phyloP scores from a whole-genome alignment of 2,329 filamentous ascomycete species.

The Plectosphaerella plurivora region DNA sequence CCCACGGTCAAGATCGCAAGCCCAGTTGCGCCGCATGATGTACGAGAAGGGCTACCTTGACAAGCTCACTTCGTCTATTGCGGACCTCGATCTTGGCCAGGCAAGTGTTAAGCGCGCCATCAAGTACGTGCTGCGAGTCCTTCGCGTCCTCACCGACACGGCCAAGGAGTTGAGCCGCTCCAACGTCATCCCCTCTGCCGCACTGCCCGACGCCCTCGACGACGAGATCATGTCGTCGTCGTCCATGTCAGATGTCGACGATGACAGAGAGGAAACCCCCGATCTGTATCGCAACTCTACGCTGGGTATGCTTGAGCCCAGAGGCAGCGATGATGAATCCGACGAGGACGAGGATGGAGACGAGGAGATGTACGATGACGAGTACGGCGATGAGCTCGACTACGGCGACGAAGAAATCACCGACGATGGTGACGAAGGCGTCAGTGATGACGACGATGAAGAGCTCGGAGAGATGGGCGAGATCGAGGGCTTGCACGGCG shows the following conservation, averaged over 20 bases:
- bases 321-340: slow-evolving; percentile 75
- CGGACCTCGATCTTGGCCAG: slow-evolving; percentile 93
- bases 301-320: slow-evolving; percentile 86
- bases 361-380: slow-evolving; percentile 90
- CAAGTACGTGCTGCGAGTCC: slow-evolving; percentile 89
- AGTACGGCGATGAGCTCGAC: slow-evolving; percentile 89
- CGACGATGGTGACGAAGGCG: slow-evolving; percentile 75
- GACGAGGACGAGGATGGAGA: slow-evolving; percentile 68
- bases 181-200: slow-evolving; percentile 65
- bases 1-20: slow-evolving; percentile 56
- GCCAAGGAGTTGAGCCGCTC: slow-evolving; percentile 81
- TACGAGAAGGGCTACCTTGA: slow-evolving; percentile 96
- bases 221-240: slow-evolving; percentile 86
- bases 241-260: slow-evolving; percentile 82
- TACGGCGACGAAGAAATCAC: slow-evolving; percentile 78
- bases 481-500: slow-evolving; percentile 69
- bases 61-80: slow-evolving; percentile 84
- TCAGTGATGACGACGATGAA: slow-evolving; percentile 80
- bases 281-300: slow-evolving; percentile 96
- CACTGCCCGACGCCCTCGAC: slow-evolving; percentile 66
- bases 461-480: slow-evolving; percentile 79
- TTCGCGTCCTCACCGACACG: slow-evolving; percentile 82
- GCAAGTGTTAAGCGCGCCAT: slow-evolving; percentile 89
- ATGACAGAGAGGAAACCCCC: slow-evolving; percentile 88
- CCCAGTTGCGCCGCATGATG: slow-evolving; percentile 89